Evolutionary conservation across 441 rosid genomes (phyloP), one percentile per base, ranked within the genome.

Genomic region (Raphanus hybrid): DNA sequence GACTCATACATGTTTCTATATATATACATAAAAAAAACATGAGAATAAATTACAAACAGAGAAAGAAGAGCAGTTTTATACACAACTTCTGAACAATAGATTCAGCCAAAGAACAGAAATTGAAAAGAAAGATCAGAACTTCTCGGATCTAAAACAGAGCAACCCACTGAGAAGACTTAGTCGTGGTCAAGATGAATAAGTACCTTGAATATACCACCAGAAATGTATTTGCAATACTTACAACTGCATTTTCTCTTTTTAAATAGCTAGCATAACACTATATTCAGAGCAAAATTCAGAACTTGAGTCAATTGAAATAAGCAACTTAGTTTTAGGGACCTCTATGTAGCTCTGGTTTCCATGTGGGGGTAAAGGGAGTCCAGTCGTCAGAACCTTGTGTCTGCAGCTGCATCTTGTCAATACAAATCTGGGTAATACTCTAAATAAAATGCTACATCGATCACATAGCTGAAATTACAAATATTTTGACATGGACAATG

Each of bases 131-230:
- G 34, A 72, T 60, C 14, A 74, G 10, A 64, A 70, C 72, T 64
- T 74, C 59, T 16, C 64, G 73, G 82, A 70, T 74, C 82, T 79
- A 43, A 61, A 63, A 20, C 74, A 67, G 68, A 67, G 55, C 16
- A 48, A 48, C 32, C 4, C 32, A 27, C 32, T 27, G 16, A 48
- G 55, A n/a, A 48, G 8, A 48, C 7, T 48, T 48, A 5, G 15
- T 48, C 16, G 16, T 26, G 26, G 64, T 37, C 10, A 37, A 37
- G 55, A 48, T 48, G 55, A 48, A 48, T 48, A 48, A 48, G 16
- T 48, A 48, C 7, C 8, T 48, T 48, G 16, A 48, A 48, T 48
- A 48, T 48, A 48, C 16, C 55, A 48, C 55, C 2, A 48, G 55
- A 48, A 5, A 48, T 48, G 16, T 5, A 48, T 48, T 48, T n/a